A percentile compares a stretch with the other conserved stretches of the same genome.
Conservation (phyloP, 1,284 basidiomycete species). For the Irpex sp. region DNA sequence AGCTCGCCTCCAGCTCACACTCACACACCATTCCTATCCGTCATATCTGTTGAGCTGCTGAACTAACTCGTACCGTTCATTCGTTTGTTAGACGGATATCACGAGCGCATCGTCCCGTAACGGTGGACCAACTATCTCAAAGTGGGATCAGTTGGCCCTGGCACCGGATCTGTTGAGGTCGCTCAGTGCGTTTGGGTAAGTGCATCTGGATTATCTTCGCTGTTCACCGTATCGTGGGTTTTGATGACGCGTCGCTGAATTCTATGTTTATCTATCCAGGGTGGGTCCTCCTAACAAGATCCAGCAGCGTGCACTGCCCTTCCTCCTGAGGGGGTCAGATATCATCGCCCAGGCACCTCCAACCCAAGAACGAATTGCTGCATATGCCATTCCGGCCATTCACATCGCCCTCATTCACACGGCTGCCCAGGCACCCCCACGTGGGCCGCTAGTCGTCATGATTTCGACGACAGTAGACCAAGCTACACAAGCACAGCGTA, state of each 20-base stretch:
- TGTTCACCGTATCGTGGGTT: background rate
- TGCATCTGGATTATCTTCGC: constrained; percentile 10
- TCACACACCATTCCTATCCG: too few relatives aligned
- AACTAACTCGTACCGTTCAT: background rate
- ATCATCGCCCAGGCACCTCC: constrained; percentile 98
- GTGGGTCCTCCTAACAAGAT: constrained; percentile 99
- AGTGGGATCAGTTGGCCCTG: constrained; percentile 93
- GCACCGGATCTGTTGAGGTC: constrained; percentile 86
- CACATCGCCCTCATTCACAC: constrained; percentile 76
- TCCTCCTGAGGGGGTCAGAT: constrained; percentile 89
- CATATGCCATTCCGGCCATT: constrained; percentile 92
- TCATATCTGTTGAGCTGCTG: background rate
- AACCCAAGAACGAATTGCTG: constrained; percentile 96
- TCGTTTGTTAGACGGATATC: constrained; percentile 6
- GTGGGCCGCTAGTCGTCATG: constrained; percentile 87
- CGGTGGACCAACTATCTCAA: constrained; percentile 82
- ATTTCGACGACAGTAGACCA: constrained; percentile 98
- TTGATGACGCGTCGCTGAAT: constrained; percentile 4
- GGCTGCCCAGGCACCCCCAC: constrained; percentile 48
- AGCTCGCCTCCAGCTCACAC: constrained; percentile 25
- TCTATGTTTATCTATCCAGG: constrained; percentile 34
- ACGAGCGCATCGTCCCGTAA: constrained; percentile 48
- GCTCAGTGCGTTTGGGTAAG: constrained; percentile 90
- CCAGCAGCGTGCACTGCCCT: constrained; percentile 93
- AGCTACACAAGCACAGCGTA: constrained; percentile 96